Evolutionary conservation across 352 stramenopile species (phyloP).

Genomic region (Pythium chondricola): DNA sequence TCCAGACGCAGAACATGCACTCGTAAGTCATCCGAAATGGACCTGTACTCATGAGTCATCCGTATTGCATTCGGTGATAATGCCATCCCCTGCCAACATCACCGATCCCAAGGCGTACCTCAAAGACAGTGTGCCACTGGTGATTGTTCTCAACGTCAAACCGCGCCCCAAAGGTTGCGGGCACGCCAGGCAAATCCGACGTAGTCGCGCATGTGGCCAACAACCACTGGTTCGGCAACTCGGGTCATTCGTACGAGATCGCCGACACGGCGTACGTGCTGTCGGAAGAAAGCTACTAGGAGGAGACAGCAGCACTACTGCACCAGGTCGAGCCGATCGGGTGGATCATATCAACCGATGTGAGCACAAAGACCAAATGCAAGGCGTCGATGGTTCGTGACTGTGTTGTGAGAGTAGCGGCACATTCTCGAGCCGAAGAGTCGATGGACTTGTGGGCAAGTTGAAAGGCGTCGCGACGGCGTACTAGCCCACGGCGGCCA

Average conservation of each 20-base stretch:
- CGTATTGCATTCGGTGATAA: too few relatives aligned
- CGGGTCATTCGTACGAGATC: slow-evolving; percentile 32
- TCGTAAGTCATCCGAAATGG: too few relatives aligned
- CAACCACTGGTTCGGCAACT: slow-evolving; percentile 42
- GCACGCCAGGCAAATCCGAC: slow-evolving; percentile 4
- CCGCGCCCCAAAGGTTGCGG: slow-evolving; percentile 26
- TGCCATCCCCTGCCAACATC: too few relatives aligned
- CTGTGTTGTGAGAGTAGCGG: slow-evolving; percentile 5
- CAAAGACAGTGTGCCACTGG: too few relatives aligned
- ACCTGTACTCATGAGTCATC: too few relatives aligned
- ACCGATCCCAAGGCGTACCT: too few relatives aligned
- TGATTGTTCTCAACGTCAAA: too few relatives aligned
- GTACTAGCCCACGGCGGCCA: neutral
- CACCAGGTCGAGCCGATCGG: slow-evolving; percentile 1
- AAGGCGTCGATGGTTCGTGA: slow-evolving; percentile 1
- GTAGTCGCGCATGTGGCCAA: slow-evolving; percentile 27
- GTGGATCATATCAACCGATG: slow-evolving; percentile 6
- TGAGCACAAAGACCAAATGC: slow-evolving; percentile 2
- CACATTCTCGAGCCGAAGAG: neutral
- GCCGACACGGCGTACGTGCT: slow-evolving; percentile 27
- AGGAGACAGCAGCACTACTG: slow-evolving; percentile 17
- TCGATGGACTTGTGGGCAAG: neutral
- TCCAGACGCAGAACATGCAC: too few relatives aligned
- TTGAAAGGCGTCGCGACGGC: neutral
- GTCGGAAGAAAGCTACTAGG: slow-evolving; percentile 40